Evolutionary conservation across 2,329 filamentous ascomycete species (phyloP), one percentile per base, ranked within the genome.

Genomic region (Apiospora marii): DNA sequence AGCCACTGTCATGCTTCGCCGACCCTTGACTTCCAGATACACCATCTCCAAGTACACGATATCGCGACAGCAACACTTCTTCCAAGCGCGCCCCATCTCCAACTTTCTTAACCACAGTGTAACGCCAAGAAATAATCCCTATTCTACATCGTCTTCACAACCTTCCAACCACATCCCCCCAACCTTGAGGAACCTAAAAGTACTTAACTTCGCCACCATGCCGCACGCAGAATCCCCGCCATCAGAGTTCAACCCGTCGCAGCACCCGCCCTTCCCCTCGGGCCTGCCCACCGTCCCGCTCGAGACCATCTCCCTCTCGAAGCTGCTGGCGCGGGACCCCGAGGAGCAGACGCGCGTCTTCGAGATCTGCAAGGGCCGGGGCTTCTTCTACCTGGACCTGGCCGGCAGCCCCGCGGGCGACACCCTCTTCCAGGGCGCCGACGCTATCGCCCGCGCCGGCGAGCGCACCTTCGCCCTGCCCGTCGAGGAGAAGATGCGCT

Each of bases 341-440:
- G 74, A 69, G 5, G 79, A 79, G 72, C 72, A 75, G 46, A 67
- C 74, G 24, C 77, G 78, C 34, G 75, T 81, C 22, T 79, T 79
- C 67, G 72, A 75, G 1, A 70, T 74, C 4, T 81, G 80, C 73
- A 75, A 74, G 46, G 77, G 77, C 43, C 77, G 77, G 43, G 80
- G 80, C 43, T 81, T 81, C 75, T 81, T 81, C 78, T 81, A 81
- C 70, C 78, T 81, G 4, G 77, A 76, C 5, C 77, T 80, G 1
- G 71, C 70, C 4, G 76, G 75, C 24, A 75, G 73, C 67, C 71
- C 72, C n/a, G 67, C 73, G 0, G 79, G 79, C 22, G 72, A 76
- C 8, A 74, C 71, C 4, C 76, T 80, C 41, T 58, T 72, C 16
- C 10, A 27, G 1, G 75, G 73, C 6, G 78, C 80, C 0, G 76